Conservation (phyloP, 768 basidiomycete species). For the Lepiota subincarnata region DNA sequence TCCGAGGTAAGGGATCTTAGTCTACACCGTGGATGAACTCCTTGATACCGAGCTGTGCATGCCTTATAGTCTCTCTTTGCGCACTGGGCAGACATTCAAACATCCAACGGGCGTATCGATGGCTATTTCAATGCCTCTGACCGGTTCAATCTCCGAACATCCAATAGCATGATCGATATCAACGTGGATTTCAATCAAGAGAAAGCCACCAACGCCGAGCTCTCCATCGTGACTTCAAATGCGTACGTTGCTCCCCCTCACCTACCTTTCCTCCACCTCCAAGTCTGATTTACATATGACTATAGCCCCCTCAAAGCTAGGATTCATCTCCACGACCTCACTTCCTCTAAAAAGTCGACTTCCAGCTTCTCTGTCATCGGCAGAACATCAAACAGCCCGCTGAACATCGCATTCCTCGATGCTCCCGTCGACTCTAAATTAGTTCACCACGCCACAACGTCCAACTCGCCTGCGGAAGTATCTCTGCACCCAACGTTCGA, state of each 20-base stretch:
- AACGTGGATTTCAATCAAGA: conserved; percentile 6
- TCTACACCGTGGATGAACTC: neutral
- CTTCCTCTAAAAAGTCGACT: neutral
- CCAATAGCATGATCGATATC: conserved; percentile 4
- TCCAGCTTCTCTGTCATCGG: neutral
- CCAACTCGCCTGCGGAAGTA: conserved; percentile 6
- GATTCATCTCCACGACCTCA: conserved; percentile 2
- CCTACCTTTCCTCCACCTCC: neutral
- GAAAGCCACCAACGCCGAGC: neutral
- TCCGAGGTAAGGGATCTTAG: neutral
- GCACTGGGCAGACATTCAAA: conserved; percentile 1
- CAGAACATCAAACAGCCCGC: neutral
- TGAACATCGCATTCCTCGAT: conserved; percentile 1
- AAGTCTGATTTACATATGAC: neutral
- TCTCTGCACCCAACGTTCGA: conserved; percentile 8
- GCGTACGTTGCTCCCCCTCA: neutral
- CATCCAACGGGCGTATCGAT: conserved; percentile 1
- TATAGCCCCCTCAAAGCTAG: conserved; percentile 3
- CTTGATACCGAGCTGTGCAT: neutral
- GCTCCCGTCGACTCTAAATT: conserved; percentile 1
- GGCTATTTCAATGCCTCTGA: conserved; percentile 6
- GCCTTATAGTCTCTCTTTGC: conserved; percentile 2
- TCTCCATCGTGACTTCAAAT: conserved; percentile 4
- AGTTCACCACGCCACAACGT: neutral
- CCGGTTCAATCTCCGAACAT: neutral